These are phyloP conservation scores for Gossypium anomalum DNA, from an alignment of 345 rosid genomes.

Conservation along the genomic window DNA sequence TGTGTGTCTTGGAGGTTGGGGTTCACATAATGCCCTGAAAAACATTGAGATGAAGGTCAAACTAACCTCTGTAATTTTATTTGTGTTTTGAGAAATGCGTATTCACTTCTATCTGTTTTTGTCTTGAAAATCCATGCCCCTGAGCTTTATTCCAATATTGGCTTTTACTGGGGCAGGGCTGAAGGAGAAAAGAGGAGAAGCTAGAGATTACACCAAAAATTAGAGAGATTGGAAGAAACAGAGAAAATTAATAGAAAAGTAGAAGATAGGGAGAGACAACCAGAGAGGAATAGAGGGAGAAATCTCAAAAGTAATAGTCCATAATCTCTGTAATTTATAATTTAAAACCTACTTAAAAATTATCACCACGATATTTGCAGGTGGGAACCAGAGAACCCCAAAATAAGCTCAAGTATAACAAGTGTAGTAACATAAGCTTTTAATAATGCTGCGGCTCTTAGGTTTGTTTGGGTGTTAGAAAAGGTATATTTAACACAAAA, in stretches of 20 bases:
- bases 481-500: background rate
- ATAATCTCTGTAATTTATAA: background rate
- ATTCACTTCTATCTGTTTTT: too few species aligned
- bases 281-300: background rate
- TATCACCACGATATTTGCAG: background rate
- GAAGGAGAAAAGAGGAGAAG: background rate
- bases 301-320: background rate
- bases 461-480: background rate
- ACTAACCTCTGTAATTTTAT: too few species aligned
- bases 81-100: too few species aligned
- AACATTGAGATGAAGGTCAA: too few species aligned
- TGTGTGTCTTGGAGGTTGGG: background rate
- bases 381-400: background rate
- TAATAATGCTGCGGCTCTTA: background rate
- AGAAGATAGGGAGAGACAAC: background rate
- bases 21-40: background rate
- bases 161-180: background rate
- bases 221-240: background rate
- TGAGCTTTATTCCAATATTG: background rate
- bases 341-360: background rate
- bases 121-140: too few species aligned
- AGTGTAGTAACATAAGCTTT: background rate
- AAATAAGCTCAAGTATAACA: background rate
- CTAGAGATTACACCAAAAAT: background rate
- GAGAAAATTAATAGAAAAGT: background rate